These are phyloP conservation scores for Pichia manshurica DNA, from an alignment of 805 yeast species.

Conservation along the genomic window DNA sequence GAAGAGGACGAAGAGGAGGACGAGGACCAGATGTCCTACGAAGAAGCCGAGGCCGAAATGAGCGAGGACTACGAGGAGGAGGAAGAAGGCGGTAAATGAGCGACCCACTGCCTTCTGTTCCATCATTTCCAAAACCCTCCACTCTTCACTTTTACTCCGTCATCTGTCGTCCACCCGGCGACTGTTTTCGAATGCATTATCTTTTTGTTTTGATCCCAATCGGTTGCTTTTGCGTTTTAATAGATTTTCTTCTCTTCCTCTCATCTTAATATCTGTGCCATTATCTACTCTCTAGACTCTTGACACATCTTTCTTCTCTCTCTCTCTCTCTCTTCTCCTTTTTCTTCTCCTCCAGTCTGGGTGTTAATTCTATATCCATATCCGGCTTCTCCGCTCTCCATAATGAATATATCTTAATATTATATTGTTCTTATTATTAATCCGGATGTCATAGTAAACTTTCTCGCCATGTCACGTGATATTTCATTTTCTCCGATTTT, in stretches of 20 bases:
- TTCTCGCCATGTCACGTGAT: too few species aligned
- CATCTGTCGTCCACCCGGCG: too few species aligned
- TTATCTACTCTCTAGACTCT: background rate
- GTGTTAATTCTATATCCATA: too few species aligned
- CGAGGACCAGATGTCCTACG: slow-evolving; percentile 41
- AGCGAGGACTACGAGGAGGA: slow-evolving; percentile 27
- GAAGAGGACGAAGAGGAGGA: slow-evolving; percentile 42
- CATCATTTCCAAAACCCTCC: too few species aligned
- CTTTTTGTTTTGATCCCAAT: background rate
- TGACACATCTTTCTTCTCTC: background rate
- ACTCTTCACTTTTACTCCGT: background rate
- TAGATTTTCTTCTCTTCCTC: background rate
- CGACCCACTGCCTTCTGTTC: background rate
- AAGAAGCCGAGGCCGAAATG: slow-evolving; percentile 26
- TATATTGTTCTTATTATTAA: too few species aligned
- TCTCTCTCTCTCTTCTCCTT: background rate
- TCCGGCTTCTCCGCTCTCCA: too few species aligned
- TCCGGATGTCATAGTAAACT: too few species aligned
- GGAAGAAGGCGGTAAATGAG: slow-evolving; percentile 21
- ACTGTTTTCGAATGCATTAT: background rate
- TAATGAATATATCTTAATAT: too few species aligned
- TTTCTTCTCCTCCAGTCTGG: background rate
- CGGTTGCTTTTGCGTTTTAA: background rate
- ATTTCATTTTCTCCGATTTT: too few species aligned
- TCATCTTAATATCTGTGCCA: background rate